These are phyloP conservation scores for Brettanomyces sp. DNA, from an alignment of 805 yeast species.

Conservation along the genomic window DNA sequence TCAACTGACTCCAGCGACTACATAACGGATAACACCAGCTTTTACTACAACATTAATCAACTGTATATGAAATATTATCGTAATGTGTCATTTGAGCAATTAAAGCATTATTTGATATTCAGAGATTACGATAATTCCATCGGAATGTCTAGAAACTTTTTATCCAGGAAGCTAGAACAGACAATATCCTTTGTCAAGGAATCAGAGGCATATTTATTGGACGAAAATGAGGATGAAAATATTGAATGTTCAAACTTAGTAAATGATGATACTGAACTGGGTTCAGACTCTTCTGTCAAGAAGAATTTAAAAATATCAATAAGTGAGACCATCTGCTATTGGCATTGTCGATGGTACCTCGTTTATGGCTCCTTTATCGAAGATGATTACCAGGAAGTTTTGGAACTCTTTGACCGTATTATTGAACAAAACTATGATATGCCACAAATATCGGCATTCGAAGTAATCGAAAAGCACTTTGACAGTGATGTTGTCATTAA, in stretches of 20 bases:
- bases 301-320: not conserved
- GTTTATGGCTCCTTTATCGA: conserved; percentile 17
- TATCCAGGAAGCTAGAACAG: conserved; percentile 13
- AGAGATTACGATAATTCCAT: conserved; percentile 14
- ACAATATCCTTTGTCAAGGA: conserved; percentile 13
- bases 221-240: conserved; percentile 8
- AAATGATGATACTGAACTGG: not conserved
- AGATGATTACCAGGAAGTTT: conserved; percentile 16
- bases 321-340: conserved; percentile 18
- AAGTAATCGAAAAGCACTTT: conserved; percentile 10
- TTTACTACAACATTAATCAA: conserved; percentile 12
- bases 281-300: not conserved
- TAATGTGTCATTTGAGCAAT: conserved; percentile 9
- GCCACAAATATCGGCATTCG: conserved; percentile 8
- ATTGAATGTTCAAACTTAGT: no score
- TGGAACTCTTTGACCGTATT: conserved; percentile 13
- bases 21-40: conserved; percentile 12
- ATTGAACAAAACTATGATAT: conserved; percentile 7
- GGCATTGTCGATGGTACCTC: conserved; percentile 22
- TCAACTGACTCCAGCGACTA: conserved; percentile 11
- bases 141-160: conserved; percentile 6
- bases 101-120: conserved; percentile 11
- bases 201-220: conserved; percentile 5
- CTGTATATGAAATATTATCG: conserved; percentile 9
- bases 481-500: conserved; percentile 10